phyloP scores from a whole-genome alignment of 2,329 filamentous ascomycete genomes.

The Diplodia intermedia region DNA sequence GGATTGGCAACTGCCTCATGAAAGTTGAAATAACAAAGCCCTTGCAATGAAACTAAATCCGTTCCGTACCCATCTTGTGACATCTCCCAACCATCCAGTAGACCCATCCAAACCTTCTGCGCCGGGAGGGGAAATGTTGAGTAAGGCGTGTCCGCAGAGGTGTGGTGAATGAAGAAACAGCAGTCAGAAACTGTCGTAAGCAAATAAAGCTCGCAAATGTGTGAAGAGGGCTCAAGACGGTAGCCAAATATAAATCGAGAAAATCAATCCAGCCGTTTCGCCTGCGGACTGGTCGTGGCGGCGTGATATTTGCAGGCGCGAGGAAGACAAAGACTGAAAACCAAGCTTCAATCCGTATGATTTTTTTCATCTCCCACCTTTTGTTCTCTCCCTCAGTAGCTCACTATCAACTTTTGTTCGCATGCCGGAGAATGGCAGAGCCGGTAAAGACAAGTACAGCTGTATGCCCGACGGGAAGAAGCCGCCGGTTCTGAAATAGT shows the following conservation, averaged over 20 bases:
- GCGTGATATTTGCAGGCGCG: background rate
- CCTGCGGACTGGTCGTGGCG: background rate
- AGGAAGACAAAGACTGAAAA: background rate
- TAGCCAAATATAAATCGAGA: background rate
- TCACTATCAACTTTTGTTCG: constrained; percentile 3
- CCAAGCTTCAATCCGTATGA: background rate
- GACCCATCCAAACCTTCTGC: background rate
- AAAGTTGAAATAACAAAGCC: background rate
- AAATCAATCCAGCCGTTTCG: background rate
- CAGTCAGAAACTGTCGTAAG: background rate
- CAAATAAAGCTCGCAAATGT: background rate
- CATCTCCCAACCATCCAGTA: background rate
- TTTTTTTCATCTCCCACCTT: background rate
- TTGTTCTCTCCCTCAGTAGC: background rate
- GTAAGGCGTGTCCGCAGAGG: background rate
- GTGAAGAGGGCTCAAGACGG: background rate
- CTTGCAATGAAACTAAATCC: constrained; percentile 1
- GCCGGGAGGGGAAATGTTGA: background rate
- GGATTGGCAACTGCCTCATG: background rate
- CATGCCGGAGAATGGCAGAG: background rate
- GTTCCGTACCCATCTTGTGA: background rate
- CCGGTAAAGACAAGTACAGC: background rate
- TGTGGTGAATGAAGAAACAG: background rate
- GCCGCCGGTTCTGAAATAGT: background rate
- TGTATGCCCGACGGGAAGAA: background rate